A percentile compares a stretch with the other conserved stretches of the same genome.
phyloP scores from a whole-genome alignment of 306 rosid genomes.

The Arachis hypogaea region DNA sequence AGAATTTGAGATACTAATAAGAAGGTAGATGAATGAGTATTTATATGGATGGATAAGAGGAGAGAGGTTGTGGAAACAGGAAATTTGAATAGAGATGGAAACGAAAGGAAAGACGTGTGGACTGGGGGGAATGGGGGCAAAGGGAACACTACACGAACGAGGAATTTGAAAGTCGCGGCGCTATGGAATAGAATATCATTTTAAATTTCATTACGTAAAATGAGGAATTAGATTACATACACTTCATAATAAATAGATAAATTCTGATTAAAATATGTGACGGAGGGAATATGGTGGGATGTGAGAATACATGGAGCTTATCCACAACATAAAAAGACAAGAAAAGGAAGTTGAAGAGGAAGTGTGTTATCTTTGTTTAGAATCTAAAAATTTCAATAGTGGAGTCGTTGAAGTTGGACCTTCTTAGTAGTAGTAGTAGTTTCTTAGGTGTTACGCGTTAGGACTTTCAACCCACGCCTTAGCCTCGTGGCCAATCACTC shows the following conservation, averaged over 20 bases:
- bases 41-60: constrained; percentile 39
- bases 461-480: neutral
- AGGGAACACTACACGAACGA: constrained; percentile 32
- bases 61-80: neutral
- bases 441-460: constrained; percentile 4
- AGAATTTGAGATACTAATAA: constrained; percentile 10
- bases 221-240: neutral
- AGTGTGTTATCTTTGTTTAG: constrained; percentile 34
- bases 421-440: neutral
- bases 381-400: constrained; percentile 14
- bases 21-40: constrained; percentile 30
- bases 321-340: constrained; percentile 52
- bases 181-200: constrained; percentile 11
- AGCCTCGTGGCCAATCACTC: neutral
- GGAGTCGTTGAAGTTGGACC: constrained; percentile 47
- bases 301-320: constrained; percentile 50
- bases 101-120: constrained; percentile 71
- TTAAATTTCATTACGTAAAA: constrained; percentile 6
- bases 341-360: constrained; percentile 39
- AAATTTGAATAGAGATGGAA: constrained; percentile 16
- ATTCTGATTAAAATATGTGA: neutral
- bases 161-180: constrained; percentile 46
- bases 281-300: neutral
- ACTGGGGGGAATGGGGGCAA: constrained; percentile 34
- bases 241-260: neutral